Percentiles rank a stretch among this genome's conserved stretches.
These are phyloP conservation scores for Blumeriella jaapii DNA, from an alignment of 2,329 filamentous ascomycete genomes.

Conservation along the genomic window DNA sequence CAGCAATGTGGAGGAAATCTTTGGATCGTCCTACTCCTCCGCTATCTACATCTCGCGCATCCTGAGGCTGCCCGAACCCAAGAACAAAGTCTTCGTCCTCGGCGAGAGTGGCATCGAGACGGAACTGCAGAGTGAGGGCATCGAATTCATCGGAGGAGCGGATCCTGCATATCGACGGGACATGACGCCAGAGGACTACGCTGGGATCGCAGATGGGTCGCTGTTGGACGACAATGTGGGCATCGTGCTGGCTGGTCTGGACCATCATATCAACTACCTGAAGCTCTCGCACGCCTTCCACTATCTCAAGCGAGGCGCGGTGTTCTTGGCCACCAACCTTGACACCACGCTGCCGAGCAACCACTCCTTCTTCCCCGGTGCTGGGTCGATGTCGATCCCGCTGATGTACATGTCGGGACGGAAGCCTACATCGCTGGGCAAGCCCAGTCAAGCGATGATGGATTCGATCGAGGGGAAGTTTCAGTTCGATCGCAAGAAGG, in stretches of 20 bases:
- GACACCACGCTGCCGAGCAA: constrained; percentile 82
- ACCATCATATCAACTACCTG: constrained; percentile 92
- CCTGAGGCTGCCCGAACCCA: constrained; percentile 62
- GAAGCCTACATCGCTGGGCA: constrained; percentile 71
- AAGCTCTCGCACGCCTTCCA: constrained; percentile 79
- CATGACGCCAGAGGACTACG: constrained; percentile 71
- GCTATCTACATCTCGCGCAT: constrained; percentile 94
- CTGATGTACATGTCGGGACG: constrained; percentile 59
- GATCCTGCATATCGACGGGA: constrained; percentile 68
- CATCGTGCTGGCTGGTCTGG: constrained; percentile 77
- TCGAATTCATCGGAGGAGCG: constrained; percentile 77
- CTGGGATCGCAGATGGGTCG: constrained; percentile 61
- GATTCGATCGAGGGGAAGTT: constrained; percentile 97
- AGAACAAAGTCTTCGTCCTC: constrained; percentile 89
- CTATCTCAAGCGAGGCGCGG: constrained; percentile 71
- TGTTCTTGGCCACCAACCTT: constrained; percentile 86
- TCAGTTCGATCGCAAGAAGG: constrained; percentile 66
- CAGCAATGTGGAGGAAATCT: constrained; percentile 76
- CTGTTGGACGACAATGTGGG: constrained; percentile 79
- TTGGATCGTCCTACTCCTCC: constrained; percentile 83
- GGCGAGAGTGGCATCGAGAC: constrained; percentile 87
- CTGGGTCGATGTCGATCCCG: constrained; percentile 70
- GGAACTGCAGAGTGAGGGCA: constrained; percentile 68
- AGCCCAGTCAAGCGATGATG: constrained; percentile 99
- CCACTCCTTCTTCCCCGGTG: constrained; percentile 79